These are phyloP conservation scores for Penicillium coprophilum DNA, from an alignment of 495 filamentous ascomycete species.

Conservation along the genomic window DNA sequence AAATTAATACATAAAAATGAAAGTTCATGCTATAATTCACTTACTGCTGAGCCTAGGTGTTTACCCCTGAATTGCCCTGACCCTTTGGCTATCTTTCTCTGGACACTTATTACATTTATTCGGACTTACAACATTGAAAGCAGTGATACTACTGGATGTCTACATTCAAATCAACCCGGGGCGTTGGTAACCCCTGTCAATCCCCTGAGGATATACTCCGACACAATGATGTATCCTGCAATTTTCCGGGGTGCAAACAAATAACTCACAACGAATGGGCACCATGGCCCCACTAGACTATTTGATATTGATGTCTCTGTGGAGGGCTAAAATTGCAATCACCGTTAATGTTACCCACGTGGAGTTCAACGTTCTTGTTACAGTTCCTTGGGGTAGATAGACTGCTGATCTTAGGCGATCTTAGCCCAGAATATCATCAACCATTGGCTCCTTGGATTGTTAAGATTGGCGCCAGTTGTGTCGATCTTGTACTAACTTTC, in stretches of 20 bases:
- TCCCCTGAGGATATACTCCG: not conserved
- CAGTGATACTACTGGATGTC: not conserved
- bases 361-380: slow-evolving; percentile 11
- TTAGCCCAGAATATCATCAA: not conserved
- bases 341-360: slow-evolving; percentile 1
- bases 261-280: not conserved
- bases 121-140: not conserved
- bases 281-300: slow-evolving; percentile 11
- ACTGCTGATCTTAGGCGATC: slow-evolving; percentile 18
- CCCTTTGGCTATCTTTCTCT: not conserved
- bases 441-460: slow-evolving; percentile 11
- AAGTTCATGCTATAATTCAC: not conserved
- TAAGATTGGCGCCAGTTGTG: not conserved
- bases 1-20: not conserved
- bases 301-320: slow-evolving; percentile 8
- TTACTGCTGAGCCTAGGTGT: too few species aligned
- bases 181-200: slow-evolving; percentile 2
- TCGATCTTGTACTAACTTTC: not conserved
- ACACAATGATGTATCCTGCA: not conserved
- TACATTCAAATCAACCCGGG: not conserved
- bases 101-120: not conserved
- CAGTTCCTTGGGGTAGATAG: slow-evolving; percentile 5
- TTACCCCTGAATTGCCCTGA: slow-evolving; percentile 2
- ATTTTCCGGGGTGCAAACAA: not conserved
- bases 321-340: slow-evolving; percentile 11